Base-by-base conservation (phyloP, 257 asterid species). In the Fraxinus pennsylvanica region DNA sequence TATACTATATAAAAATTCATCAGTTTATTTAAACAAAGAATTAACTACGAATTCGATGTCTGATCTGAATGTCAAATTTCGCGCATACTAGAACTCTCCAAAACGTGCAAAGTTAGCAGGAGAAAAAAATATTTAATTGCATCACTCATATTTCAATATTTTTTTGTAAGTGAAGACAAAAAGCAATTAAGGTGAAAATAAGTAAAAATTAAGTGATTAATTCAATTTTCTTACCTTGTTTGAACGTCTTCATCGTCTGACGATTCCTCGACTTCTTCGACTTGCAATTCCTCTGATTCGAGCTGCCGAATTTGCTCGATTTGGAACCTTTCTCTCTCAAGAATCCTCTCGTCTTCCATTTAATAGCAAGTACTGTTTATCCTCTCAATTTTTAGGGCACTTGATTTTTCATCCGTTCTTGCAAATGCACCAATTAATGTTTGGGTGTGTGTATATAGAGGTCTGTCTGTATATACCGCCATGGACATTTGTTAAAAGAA, bases 261-360 rank as follows among this genome's bases (percentile, higher is more conserved):
- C 75, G 73, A 80, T 38, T 82, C 92, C 61, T 79, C 92, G 35
- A 86, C 97, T 78, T 90, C 96, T 81, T 94, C 98, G 76, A 92
- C 91, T 76, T 88, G 91, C 78, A 92, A 82, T 79, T 92, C 96
- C 86, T 92, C 96, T 2, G 81, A 76, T 39, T 92, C 97, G 74
- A 92, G 96, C 88, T 84, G 83, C 33, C 84, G 81, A 76, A 92
- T 90, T 76, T 89, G 93, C 86, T 89, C 92, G 76, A 92, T 92
- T 85, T 88, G 96, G 68, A 81, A 81, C 90, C 95, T 87, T 63
- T 91, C 97, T 19, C 77, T 88, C 88, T 87, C 97, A 2, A 88
- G 80, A 77, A 91, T 78, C 47, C 86, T 38, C 25, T 82, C 88
- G 72, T 85, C 83, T 25, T 81, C 93, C 91, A 88, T 90, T 71